Evolutionary conservation across 306 rosid species (phyloP), one percentile per base, ranked within the genome.

Genomic region (Vicia sativa): DNA sequence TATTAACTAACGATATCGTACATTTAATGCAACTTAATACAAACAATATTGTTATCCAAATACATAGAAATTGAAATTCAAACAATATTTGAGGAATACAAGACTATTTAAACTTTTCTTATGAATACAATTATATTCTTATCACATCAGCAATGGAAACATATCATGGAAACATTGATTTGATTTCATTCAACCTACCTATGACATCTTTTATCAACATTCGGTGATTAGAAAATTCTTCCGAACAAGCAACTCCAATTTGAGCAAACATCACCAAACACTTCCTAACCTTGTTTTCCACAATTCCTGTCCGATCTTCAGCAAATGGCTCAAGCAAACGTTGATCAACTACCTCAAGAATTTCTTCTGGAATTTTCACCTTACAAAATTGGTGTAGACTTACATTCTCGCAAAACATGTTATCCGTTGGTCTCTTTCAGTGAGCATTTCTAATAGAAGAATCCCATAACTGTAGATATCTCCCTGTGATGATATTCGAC

Each of bases 161-260:
- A 19, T 75, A 38, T 9, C 0, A 9, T 5, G 43, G 14, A 21
- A 73, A 3, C 52, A 18, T 68, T 15, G 19, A 7, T 62, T 62
- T 73, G 11, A 68, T 62, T 39, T 67, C 58, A 50, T 35, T 26
- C 48, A 79, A 39, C 28, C 74, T 65, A 11, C 7, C 11, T 8
- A 55, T 42, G n/a, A 39, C 72, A 62, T 62, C 65, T 45, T 74
- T 56, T 9, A 62, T 68, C 16, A 3, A 1, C 73, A 73, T 68
- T 64, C 69, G 11, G 1, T 56, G 45, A 26, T 21, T 0, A 0
- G 76, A 60, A 1, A 57, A 14, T 31, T 69, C 65, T n/a, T 11
- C 70, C 18, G 73, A 79, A 64, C 79, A 79, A 5, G 76, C 79
- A 60, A 79, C 59, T 46, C 83, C 73, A 38, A 74, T 79, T 49